These are phyloP conservation scores for Cocos nucifera DNA, from an alignment of 176 grass and related monocot species.

Conservation along the genomic window DNA sequence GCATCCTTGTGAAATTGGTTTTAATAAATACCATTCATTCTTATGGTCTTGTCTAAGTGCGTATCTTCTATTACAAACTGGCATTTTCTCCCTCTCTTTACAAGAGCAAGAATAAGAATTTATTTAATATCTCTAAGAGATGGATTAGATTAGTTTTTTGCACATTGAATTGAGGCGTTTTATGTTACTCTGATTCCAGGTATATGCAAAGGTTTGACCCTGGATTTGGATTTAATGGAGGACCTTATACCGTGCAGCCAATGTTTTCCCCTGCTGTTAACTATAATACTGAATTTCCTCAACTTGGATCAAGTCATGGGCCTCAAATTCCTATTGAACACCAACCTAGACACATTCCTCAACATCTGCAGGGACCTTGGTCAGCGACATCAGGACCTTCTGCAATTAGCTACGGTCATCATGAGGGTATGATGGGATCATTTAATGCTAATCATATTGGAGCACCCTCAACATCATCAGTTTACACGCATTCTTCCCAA, in stretches of 20 bases:
- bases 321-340: slow-evolving; percentile 57
- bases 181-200: slow-evolving; percentile 25
- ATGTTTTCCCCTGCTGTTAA: slow-evolving; percentile 86
- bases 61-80: too few relatives aligned
- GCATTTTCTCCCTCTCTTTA: too few relatives aligned
- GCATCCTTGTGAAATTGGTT: too few relatives aligned
- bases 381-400: slow-evolving; percentile 23
- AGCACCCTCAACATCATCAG: neutral
- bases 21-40: too few relatives aligned
- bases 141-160: too few relatives aligned
- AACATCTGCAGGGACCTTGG: slow-evolving; percentile 52
- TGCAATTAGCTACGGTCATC: slow-evolving; percentile 37
- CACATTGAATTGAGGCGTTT: neutral
- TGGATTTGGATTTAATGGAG: slow-evolving; percentile 84
- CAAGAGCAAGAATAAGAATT: too few relatives aligned
- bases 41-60: too few relatives aligned
- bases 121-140: too few relatives aligned
- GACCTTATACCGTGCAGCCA: slow-evolving; percentile 67
- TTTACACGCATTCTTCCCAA: neutral
- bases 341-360: slow-evolving; percentile 37
- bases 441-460: slow-evolving; percentile 31
- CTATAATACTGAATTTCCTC: slow-evolving; percentile 96
- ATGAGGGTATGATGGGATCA: slow-evolving; percentile 37
- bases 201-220: slow-evolving; percentile 97
- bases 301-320: slow-evolving; percentile 61